Base-by-base conservation (phyloP, 2,329 filamentous ascomycete genomes). In the Pseudodiploospora longispora region DNA sequence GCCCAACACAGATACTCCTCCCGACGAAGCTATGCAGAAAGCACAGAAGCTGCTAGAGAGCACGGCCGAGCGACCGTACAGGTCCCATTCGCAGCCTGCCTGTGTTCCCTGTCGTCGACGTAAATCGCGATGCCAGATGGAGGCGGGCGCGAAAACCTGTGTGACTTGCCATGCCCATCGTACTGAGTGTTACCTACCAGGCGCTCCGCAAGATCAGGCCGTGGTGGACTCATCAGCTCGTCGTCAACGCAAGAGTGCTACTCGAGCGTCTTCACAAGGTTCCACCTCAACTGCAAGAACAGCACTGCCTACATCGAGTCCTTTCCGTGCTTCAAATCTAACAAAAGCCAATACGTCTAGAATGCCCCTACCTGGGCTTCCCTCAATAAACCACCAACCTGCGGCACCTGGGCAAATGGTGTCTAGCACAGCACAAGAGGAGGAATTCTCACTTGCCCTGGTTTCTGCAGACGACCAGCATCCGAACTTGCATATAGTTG, bases 101-200 rank as follows among this genome's bases (percentile, higher is more conserved):
- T 82, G 79, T 60, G 63, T 76, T 42, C 64, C 76, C 10, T 83
- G 79, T 54, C 70, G 79, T 42, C 72, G 72, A 47, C 71, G 79
- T 47, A 82, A 82, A 57, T 78, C 76, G 2, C 69, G 79, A 50
- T 82, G 79, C 55, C 78, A 76, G 12, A 71, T 77, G 29, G 76
- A 79, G 52, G 61, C 72, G 10, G 67, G 69, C 4, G 68, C 72
- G 2, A 62, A 71, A 41, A 67, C 68, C 6, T 82, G 78, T 52
- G 59, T 79, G 6, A 68, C 80, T 55, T 82, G 78, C 57, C 71
- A 71, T 34, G 71, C 76, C 19, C 75, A 80, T 52, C 70, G 71
- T 6, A 77, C 75, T 5, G 71, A 76, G 27, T 81, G 78, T 46
- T 65, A 70, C 40, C 79, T 76, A 43, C 74, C 74, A 32, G 63